Percentiles rank a stretch among this genome's conserved stretches.
These are phyloP conservation scores for Phyllosticta citribraziliensis DNA, from an alignment of 2,329 filamentous ascomycete genomes.

Conservation along the genomic window DNA sequence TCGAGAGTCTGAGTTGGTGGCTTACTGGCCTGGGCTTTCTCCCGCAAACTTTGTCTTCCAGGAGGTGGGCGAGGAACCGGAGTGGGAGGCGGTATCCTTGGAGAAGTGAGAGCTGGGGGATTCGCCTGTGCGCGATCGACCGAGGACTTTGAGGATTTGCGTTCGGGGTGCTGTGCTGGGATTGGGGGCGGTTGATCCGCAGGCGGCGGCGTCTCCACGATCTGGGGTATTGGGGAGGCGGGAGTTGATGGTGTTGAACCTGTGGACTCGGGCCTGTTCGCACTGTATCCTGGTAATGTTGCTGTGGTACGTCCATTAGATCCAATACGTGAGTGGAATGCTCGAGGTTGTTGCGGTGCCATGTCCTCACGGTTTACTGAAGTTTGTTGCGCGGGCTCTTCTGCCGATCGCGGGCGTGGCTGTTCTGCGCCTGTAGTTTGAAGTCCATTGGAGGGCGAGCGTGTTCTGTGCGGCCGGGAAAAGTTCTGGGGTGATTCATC, in stretches of 20 bases:
- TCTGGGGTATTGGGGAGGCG: constrained; percentile 39
- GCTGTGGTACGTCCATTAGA: constrained; percentile 48
- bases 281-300: constrained; percentile 38
- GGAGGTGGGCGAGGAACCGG: constrained; percentile 2
- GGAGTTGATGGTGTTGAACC: constrained; percentile 25
- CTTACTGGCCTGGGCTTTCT: constrained; percentile 29
- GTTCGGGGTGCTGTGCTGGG: constrained; percentile 36
- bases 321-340: constrained; percentile 48
- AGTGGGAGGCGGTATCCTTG: neutral
- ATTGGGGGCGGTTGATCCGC: constrained; percentile 16
- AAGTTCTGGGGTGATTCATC: constrained; percentile 41
- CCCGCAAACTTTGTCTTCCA: constrained; percentile 15
- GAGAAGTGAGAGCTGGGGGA: constrained; percentile 5
- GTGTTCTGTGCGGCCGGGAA: constrained; percentile 43
- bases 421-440: neutral
- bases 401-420: constrained; percentile 3
- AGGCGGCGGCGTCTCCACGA: constrained; percentile 51
- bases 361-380: constrained; percentile 14
- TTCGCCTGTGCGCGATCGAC: constrained; percentile 15
- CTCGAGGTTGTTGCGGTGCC: constrained; percentile 25
- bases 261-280: constrained; percentile 41
- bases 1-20: constrained; percentile 43
- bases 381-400: constrained; percentile 18
- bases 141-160: constrained; percentile 36
- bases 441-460: constrained; percentile 16